Evolutionary conservation across 2,329 filamentous ascomycete species (phyloP).

Genomic region (Corniculantispora saksenae): DNA sequence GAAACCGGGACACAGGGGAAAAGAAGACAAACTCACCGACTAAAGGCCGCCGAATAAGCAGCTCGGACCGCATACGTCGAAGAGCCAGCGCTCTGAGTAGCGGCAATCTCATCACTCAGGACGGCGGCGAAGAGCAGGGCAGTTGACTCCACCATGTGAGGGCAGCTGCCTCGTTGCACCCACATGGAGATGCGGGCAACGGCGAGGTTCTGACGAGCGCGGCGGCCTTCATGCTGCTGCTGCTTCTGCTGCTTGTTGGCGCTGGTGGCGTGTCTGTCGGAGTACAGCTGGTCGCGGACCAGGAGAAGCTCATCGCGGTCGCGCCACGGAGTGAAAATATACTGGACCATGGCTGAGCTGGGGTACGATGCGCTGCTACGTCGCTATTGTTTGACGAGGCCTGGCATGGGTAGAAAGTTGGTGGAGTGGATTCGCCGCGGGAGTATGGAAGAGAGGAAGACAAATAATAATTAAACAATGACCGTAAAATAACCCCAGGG

Average conservation of each 20-base stretch:
- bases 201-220: conserved; percentile 41
- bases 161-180: conserved; percentile 73
- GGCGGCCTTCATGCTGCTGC: conserved; percentile 11
- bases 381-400: not conserved
- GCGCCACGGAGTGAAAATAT: conserved; percentile 75
- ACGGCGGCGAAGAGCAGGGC: conserved; percentile 70
- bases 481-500: not conserved
- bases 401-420: not conserved
- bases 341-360: conserved; percentile 59
- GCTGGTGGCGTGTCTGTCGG: conserved; percentile 19
- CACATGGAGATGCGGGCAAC: conserved; percentile 64
- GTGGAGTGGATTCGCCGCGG: not conserved
- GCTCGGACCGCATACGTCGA: conserved; percentile 64
- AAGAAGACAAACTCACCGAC: conserved; percentile 54
- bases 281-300: conserved; percentile 66
- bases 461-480: not conserved
- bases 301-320: conserved; percentile 63
- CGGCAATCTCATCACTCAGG: conserved; percentile 58
- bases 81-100: conserved; percentile 37
- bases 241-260: conserved; percentile 21
- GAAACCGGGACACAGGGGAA: conserved; percentile 12
- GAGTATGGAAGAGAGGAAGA: not conserved
- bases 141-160: conserved; percentile 78
- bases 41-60: conserved; percentile 74
- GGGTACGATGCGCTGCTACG: conserved; percentile 2